A percentile compares a stretch with the other conserved stretches of the same genome.
These are phyloP conservation scores for Coniochaeta sp. DNA, from an alignment of 2,329 filamentous ascomycete species.

Conservation along the genomic window DNA sequence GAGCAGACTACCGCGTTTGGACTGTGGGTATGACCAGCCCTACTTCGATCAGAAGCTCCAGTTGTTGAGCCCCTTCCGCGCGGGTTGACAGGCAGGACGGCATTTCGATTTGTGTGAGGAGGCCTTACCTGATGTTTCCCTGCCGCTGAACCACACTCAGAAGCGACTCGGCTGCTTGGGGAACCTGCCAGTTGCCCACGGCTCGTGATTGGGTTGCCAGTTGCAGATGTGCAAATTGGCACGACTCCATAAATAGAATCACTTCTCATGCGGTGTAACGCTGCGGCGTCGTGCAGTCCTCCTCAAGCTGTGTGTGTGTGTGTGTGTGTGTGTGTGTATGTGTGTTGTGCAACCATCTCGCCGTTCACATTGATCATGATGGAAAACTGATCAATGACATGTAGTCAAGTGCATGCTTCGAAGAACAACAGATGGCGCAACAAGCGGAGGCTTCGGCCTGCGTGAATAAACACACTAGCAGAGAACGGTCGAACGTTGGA, in stretches of 20 bases:
- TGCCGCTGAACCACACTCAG: neutral
- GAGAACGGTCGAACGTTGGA: too few species aligned
- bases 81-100: neutral
- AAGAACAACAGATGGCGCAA: too few species aligned
- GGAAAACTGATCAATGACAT: neutral
- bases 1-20: neutral
- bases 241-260: slow-evolving; percentile 17
- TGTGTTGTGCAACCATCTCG: neutral
- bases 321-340: too few species aligned
- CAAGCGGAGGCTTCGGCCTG: too few species aligned
- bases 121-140: neutral
- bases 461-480: too few species aligned
- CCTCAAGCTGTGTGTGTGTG: too few species aligned
- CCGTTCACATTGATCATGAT: neutral
- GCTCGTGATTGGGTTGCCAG: neutral
- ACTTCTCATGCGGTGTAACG: slow-evolving; percentile 12
- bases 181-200: neutral
- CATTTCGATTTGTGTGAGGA: neutral
- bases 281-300: slow-evolving; percentile 6
- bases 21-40: neutral
- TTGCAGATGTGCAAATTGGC: slow-evolving; percentile 7
- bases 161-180: neutral
- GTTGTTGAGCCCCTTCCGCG: neutral
- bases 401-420: too few species aligned
- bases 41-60: neutral